Conservation (phyloP, 1,284 basidiomycete species). For the Afroboletus lepidellus region DNA sequence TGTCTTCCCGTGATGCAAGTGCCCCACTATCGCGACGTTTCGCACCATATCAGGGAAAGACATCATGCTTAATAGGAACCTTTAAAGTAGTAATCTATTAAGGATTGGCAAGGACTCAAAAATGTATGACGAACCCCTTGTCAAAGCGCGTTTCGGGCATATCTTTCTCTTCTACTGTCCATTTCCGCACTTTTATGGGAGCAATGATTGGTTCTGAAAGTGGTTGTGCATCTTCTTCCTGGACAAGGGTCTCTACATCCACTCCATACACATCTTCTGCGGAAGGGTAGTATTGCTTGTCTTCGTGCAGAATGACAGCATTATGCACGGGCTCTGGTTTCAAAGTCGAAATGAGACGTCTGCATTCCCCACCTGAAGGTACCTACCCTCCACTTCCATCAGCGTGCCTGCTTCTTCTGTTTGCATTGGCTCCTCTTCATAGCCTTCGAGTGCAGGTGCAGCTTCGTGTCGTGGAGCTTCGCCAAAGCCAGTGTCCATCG, state of each 20-base stretch:
- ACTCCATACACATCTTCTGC: constrained; percentile 91
- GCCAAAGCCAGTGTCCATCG: constrained; percentile 50
- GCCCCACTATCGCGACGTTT: constrained; percentile 92
- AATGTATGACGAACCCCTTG: constrained; percentile 67
- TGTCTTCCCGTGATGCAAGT: constrained; percentile 98
- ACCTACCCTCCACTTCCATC: constrained; percentile 81
- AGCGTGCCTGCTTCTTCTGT: constrained; percentile 60
- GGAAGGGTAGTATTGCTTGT: constrained; percentile 97
- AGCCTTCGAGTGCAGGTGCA: constrained; percentile 69
- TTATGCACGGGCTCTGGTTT: constrained; percentile 69
- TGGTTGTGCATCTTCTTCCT: constrained; percentile 97
- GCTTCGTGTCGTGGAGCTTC: constrained; percentile 36
- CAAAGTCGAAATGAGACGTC: constrained; percentile 3
- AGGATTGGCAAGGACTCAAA: constrained; percentile 4
- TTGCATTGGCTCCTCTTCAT: constrained; percentile 62
- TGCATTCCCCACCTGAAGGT: not conserved
- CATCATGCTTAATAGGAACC: constrained; percentile 92
- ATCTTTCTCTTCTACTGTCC: constrained; percentile 89
- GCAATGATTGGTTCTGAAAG: constrained; percentile 94
- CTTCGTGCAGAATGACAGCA: constrained; percentile 92
- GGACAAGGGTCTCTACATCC: constrained; percentile 94
- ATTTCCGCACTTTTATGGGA: constrained; percentile 91
- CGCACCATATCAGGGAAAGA: constrained; percentile 93
- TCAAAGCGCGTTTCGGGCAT: constrained; percentile 93
- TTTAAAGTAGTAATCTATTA: constrained; percentile 33